Evolutionary conservation across 805 yeast species (phyloP).

Genomic region (Cyberlindnera sargentensis): DNA sequence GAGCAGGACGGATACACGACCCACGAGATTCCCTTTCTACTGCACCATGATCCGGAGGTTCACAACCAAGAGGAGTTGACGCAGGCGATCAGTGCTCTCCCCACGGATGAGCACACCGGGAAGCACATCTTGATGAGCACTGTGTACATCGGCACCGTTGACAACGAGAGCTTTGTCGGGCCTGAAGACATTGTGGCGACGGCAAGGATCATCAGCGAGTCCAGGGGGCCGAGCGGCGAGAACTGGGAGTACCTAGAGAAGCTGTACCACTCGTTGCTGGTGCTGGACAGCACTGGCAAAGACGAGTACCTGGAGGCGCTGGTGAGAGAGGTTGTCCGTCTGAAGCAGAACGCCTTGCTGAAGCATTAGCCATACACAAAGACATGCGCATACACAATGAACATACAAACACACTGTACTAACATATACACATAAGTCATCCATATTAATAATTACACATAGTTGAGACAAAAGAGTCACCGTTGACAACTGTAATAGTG

Average conservation of each 20-base stretch:
- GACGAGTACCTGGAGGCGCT: constrained; percentile 16
- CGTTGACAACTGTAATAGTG: too few species aligned
- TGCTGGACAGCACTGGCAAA: constrained; percentile 17
- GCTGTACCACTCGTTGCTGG: constrained; percentile 43
- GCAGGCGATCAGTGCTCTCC: constrained; percentile 17
- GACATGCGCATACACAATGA: too few species aligned
- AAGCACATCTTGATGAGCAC: constrained; percentile 43
- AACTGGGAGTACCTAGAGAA: constrained; percentile 63
- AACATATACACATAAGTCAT: too few species aligned
- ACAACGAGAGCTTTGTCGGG: constrained; percentile 78
- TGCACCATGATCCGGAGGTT: constrained; percentile 25
- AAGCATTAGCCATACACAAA: too few species aligned
- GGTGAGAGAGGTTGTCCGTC: constrained; percentile 8
- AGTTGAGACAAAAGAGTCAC: too few species aligned
- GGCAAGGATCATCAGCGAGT: constrained; percentile 48
- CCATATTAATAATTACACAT: too few species aligned
- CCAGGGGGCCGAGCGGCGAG: constrained; percentile 76
- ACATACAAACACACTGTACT: too few species aligned
- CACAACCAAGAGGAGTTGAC: constrained; percentile 3
- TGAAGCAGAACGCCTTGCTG: not conserved
- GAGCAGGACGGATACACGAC: constrained; percentile 86
- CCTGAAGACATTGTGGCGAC: constrained; percentile 59
- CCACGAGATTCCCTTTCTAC: constrained; percentile 57
- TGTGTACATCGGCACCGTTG: constrained; percentile 79
- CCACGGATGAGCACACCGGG: constrained; percentile 28